Conservation (phyloP, 805 yeast species). For the Jamesozyma spencerorum region DNA sequence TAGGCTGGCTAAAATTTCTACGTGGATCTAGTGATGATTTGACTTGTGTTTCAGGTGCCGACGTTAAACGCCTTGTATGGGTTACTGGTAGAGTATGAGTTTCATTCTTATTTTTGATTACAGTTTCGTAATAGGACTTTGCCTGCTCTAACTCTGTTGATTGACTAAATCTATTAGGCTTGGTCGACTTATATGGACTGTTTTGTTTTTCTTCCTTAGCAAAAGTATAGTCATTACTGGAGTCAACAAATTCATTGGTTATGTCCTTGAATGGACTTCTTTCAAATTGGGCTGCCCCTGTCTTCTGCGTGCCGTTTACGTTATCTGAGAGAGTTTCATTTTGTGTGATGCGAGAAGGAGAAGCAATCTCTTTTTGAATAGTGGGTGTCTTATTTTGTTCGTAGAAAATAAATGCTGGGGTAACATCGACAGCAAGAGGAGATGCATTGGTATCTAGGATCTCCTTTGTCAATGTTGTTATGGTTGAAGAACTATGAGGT, state of each 20-base stretch:
- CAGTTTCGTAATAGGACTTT: not conserved
- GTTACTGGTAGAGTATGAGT: not conserved
- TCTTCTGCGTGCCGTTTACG: not conserved
- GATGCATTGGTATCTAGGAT: not conserved
- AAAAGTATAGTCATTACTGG: conserved; percentile 3
- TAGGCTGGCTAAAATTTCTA: conserved; percentile 24
- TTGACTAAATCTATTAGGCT: too few relatives aligned
- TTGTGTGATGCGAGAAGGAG: too few relatives aligned
- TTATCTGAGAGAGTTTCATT: not conserved
- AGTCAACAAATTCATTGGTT: conserved; percentile 4
- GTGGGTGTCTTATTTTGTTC: not conserved
- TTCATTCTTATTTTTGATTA: not conserved
- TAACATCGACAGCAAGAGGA: not conserved
- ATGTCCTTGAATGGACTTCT: conserved; percentile 7
- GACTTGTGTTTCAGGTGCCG: conserved; percentile 9
- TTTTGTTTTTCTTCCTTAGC: not conserved
- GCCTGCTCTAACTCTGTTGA: too few relatives aligned
- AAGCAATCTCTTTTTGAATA: not conserved
- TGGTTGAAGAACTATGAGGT: not conserved
- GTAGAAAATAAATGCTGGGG: conserved; percentile 4
- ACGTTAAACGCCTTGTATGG: conserved; percentile 6
- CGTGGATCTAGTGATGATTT: conserved; percentile 25
- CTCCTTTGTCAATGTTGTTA: not conserved
- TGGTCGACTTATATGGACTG: too few relatives aligned
- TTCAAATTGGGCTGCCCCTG: not conserved